These are phyloP conservation scores for Sporothrix pseudoabietina DNA, from an alignment of 2,329 filamentous ascomycete genomes.

Conservation along the genomic window DNA sequence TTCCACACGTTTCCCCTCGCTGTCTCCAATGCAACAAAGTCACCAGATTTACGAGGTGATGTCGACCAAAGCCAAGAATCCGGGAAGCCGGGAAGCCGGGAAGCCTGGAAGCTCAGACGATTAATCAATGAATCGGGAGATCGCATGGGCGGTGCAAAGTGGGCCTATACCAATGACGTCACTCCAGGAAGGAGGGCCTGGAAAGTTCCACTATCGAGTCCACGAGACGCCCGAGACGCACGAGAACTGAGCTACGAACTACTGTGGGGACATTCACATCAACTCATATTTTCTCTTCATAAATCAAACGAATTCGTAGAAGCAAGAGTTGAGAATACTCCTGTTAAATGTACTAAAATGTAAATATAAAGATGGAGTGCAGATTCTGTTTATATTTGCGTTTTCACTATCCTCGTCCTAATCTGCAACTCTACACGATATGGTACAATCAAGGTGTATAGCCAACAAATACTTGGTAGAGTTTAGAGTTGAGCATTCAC, in stretches of 20 bases:
- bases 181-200: not conserved
- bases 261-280: not conserved
- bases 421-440: too few relatives aligned
- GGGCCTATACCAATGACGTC: constrained; percentile 13
- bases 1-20: not conserved
- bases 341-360: too few relatives aligned
- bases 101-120: not conserved
- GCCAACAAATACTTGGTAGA: too few relatives aligned
- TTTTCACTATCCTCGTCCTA: too few relatives aligned
- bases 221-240: too few relatives aligned
- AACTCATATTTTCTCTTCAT: not conserved
- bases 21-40: not conserved
- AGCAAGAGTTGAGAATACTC: too few relatives aligned
- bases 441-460: too few relatives aligned
- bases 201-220: not conserved
- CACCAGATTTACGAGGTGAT: not conserved
- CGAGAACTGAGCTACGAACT: too few relatives aligned
- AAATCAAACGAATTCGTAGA: too few relatives aligned
- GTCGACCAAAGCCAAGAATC: not conserved
- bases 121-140: not conserved
- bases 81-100: not conserved
- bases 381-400: too few relatives aligned
- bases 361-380: too few relatives aligned
- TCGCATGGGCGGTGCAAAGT: not conserved
- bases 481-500: not conserved